Evolutionary conservation across 2,329 filamentous ascomycete species (phyloP), one percentile per base, ranked within the genome.

Genomic region (Chaetomiaceae sp.): DNA sequence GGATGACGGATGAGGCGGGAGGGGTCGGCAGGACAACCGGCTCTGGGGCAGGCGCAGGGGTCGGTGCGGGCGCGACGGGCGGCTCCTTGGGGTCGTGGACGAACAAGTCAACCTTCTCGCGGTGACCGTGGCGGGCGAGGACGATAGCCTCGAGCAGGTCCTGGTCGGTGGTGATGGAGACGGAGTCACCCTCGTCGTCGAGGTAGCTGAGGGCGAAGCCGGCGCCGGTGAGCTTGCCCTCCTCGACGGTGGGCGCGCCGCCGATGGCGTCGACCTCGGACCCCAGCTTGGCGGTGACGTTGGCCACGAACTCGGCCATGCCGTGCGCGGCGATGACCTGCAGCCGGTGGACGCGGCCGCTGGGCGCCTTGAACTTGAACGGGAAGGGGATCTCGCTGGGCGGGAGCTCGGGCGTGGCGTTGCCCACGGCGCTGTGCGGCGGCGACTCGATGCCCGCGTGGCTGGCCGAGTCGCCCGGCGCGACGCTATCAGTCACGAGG

Each of bases 331-430:
- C 87, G 50, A 84, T 77, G 25, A 96, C 85, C 66, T 97, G 94
- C 47, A 99, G 75, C 51, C 94, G 85, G 71, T 99, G 94, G 17
- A 97, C 91, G 48, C 94, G 89, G 42, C 92, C 94, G 63, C 89
- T 91, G 1, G 94, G 94, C 2, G 94, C 91, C 77, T 97, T 97
- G 81, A 99, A 99, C 72, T 99, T 99, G 84, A 99, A 99, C 3
- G 92, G 84, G 72, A 97, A 99, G 0, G 92, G 89, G 11, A 82
- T 71, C 61, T 95, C 89, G 64, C 88, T 81, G 1, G 81, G 75
- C 4, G 76, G 72, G 17, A 85, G 78, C 43, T 86, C 77, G 2
- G 69, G 69, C 3, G 66, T 64, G 40, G 84, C 71, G 36, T 19
- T 11, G 7, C 78, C 69, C 20, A 83, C 61, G 22, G 70, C 74